Base-by-base conservation (phyloP, 208 protist species). In the Leishmania tropica region DNA sequence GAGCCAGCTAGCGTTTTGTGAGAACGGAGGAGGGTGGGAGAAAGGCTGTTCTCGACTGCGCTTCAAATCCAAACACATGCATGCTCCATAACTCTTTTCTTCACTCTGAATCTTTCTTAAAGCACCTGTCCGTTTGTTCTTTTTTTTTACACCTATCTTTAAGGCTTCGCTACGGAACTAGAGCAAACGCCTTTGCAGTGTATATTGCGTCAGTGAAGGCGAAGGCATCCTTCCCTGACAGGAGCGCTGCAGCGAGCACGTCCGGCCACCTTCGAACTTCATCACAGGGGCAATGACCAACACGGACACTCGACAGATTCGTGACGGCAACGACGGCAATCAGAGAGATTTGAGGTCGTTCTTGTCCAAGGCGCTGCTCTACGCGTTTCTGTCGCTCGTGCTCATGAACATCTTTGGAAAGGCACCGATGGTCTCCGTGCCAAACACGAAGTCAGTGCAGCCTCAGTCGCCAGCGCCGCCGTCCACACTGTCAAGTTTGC, bases 391-490 rank as follows among this genome's bases (percentile, higher is more conserved):
- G 8, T 75, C 68, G 31, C 51, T 86, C 8, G 37, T 80, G 6
- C 17, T 83, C 56, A 60, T 68, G 11, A 86, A 86, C 58, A 58
- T 77, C 28, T 37, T 83, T n/a, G 51, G 62, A 31, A 86, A 83
- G 47, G 65, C 83, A 24, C 48, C 78, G 28, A 71, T 31, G 47
- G 24, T n/a, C 3, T 47, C 77, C 10, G 8, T 65, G 62, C 54
- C 58, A 19, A 51, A 35, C 21, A 74, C n/a, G n/a, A 71, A 53
- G 47, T 48, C 58, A 42, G 35, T 64, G 15, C 37, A 68, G 13
- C 28, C 77, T 35, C 51, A n/a, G 40, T 21, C 65, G 7, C 62
- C 70, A n/a, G 53, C 31, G 17, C 51, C 71, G 64, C 17, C 48
- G 13, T 42, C 56, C 37, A 31, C 67, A 28, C 45, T 35, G 51